phyloP scores from a whole-genome alignment of 169 alveolate species.

The Plasmodium fragile region DNA sequence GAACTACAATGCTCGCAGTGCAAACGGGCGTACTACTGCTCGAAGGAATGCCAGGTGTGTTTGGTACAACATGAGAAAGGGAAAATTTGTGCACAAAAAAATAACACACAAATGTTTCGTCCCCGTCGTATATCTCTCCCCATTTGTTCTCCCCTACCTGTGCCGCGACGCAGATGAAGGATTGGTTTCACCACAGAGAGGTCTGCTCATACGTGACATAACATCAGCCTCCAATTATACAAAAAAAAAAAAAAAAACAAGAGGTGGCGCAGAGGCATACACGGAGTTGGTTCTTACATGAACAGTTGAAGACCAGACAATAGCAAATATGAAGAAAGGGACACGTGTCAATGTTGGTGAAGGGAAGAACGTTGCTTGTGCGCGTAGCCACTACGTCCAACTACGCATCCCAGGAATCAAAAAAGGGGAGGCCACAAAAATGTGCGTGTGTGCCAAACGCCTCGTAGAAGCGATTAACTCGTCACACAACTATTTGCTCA shows the following conservation, averaged over 20 bases:
- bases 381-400: background rate
- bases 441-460: background rate
- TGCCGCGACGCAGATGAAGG: constrained; percentile 36
- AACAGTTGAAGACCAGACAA: background rate
- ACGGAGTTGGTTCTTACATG: background rate
- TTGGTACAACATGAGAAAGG: background rate
- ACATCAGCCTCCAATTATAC: background rate
- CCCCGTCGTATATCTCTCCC: background rate
- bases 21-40: constrained; percentile 57
- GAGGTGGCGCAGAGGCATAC: background rate
- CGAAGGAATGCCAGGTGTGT: constrained; percentile 67
- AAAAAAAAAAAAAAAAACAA: constrained; percentile 25
- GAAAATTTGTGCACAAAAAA: background rate
- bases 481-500: background rate
- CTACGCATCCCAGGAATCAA: background rate
- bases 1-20: constrained; percentile 73
- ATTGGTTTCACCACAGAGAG: constrained; percentile 66
- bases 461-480: background rate
- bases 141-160: background rate
- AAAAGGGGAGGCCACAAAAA: background rate
- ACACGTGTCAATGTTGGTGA: background rate
- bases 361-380: background rate
- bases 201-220: constrained; percentile 37
- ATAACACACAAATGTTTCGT: background rate
- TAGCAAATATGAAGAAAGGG: background rate